phyloP scores from a whole-genome alignment of 176 grass and related monocot genomes.

The Musa beccarii region DNA sequence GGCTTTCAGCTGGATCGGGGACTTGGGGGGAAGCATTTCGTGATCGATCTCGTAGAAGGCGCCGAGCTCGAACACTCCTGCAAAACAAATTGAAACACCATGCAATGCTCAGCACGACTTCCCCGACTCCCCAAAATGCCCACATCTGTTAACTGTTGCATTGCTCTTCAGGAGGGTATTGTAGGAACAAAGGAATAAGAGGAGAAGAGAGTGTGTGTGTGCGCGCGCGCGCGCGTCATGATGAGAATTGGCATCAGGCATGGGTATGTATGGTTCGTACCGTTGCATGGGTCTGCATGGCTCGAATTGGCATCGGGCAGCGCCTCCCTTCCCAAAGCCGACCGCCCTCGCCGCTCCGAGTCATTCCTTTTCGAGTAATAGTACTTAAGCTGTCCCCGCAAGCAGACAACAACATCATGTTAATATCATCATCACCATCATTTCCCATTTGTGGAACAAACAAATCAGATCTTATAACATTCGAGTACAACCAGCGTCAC shows the following conservation, averaged over 20 bases:
- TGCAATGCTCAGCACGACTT: neutral
- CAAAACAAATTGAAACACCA: neutral
- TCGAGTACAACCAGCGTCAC: too few relatives aligned
- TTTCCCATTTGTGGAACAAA: neutral
- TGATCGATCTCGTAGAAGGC: slow-evolving; percentile 77
- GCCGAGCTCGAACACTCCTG: slow-evolving; percentile 6
- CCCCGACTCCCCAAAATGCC: neutral
- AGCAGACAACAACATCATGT: neutral
- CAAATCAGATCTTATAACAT: neutral
- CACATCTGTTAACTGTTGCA: neutral
- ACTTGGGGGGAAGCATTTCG: slow-evolving; percentile 58
- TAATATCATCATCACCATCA: neutral
- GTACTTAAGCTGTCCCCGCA: slow-evolving; percentile 18
- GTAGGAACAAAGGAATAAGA: neutral
- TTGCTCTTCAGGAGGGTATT: neutral
- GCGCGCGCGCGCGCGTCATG: too few relatives aligned
- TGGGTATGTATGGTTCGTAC: neutral
- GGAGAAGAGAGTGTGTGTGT: neutral
- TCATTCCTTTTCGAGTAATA: slow-evolving; percentile 30
- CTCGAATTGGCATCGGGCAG: slow-evolving; percentile 10
- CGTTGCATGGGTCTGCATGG: slow-evolving; percentile 17
- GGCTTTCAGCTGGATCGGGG: slow-evolving; percentile 67
- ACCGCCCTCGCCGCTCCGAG: neutral
- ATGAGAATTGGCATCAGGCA: neutral
- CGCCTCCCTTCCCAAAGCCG: slow-evolving; percentile 4